Evolutionary conservation across 176 grass and related monocot species (phyloP), one percentile per base, ranked within the genome.

Genomic region (Phoenix roebelenii): DNA sequence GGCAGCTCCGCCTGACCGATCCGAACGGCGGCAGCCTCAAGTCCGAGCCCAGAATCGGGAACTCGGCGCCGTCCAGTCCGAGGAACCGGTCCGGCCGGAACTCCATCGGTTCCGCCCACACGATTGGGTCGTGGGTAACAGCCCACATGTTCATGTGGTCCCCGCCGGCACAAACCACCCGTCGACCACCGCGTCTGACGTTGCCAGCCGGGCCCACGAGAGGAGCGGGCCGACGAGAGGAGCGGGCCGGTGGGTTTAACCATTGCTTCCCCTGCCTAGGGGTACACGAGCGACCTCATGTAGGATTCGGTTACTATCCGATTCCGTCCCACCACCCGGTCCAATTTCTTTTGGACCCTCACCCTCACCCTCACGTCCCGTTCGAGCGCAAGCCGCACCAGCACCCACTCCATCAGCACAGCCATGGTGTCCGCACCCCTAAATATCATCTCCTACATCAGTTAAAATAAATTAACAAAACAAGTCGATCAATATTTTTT

Each of bases 71-170:
- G 0, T 26, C 28, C 1, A 67, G 3, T 0, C 30, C 80, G 1
- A 62, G 0, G 71, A 95, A 97, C 9, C 92, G 68, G 3, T 76
- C 65, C 0, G 92, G 92, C 0, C 48, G 30, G 15, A 97, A 97
- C 58, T 79, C 61, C 16, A 7, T 3, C 4, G 92, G 83, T 1
- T 97, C 55, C 0, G 58, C 50, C 92, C 92, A 97, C 26, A 90
- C 61, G 2, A 63, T 16, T 3, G 84, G 55, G 69, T 97, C 92
- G 5, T 87, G 92, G 1, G 87, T 76, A 1, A 97, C 88, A 80
- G 87, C 84, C 92, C 92, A 97, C 92, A 97, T 97, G 92, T 97
- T 97, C 32, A 97, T 87, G 87, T 97, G 22, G 92, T 97, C 39
- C 92, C 92, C 7, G 75, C 67, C 0, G 92, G 87, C 54, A 97